Conservation (phyloP, 2,329 filamentous ascomycete genomes). For the Huntiella bhutanensis region DNA sequence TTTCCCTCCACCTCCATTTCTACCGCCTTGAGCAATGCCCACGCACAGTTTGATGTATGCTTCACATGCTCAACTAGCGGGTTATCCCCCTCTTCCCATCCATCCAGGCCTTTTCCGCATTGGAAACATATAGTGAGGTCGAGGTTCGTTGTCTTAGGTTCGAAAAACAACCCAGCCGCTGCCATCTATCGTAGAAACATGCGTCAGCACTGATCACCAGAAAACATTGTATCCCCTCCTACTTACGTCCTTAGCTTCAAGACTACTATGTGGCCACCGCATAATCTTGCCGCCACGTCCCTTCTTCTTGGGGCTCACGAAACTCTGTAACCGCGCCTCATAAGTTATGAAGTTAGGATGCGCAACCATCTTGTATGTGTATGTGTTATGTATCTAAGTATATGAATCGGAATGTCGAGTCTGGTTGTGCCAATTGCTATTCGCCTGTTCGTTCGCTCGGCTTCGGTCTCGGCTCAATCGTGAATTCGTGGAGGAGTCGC, state of each 20-base stretch:
- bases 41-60: conserved; percentile 67
- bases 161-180: conserved; percentile 78
- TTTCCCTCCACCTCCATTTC: conserved; percentile 44
- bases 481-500: no score
- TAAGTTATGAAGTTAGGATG: conserved; percentile 39
- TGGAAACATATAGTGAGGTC: conserved; percentile 87
- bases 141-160: conserved; percentile 51
- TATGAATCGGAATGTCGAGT: no score
- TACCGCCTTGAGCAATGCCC: conserved; percentile 54
- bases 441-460: not conserved
- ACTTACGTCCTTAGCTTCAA: conserved; percentile 18
- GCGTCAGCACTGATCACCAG: not conserved
- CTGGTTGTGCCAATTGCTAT: not conserved
- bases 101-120: conserved; percentile 67
- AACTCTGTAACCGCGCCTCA: conserved; percentile 64
- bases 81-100: conserved; percentile 78
- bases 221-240: not conserved
- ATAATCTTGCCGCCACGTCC: conserved; percentile 31
- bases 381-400: no score
- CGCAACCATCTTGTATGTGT: conserved; percentile 8
- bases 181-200: conserved; percentile 44
- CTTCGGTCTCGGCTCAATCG: no score
- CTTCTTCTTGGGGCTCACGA: conserved; percentile 50
- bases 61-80: conserved; percentile 71
- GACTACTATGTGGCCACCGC: conserved; percentile 55